These are phyloP conservation scores for Orbilia brochopaga DNA, from an alignment of 2,329 filamentous ascomycete genomes.

Conservation along the genomic window DNA sequence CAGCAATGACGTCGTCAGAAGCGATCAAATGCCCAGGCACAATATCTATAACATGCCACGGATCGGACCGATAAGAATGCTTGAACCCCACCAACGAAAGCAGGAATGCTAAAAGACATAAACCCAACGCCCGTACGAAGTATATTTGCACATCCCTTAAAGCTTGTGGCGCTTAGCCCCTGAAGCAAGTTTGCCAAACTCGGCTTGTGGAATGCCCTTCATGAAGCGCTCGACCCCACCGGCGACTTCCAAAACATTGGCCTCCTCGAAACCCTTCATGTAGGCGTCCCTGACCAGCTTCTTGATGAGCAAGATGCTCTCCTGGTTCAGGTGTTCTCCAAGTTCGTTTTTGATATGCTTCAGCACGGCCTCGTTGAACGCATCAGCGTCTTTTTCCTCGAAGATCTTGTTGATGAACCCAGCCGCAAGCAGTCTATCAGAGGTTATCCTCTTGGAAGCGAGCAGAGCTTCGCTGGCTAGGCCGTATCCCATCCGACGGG, in stretches of 20 bases:
- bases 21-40: not conserved
- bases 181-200: slow-evolving; percentile 82
- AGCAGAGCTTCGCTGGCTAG: slow-evolving; percentile 92
- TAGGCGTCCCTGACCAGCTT: slow-evolving; percentile 77
- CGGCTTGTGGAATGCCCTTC: slow-evolving; percentile 79
- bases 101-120: no score
- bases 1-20: not conserved
- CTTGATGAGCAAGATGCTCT: slow-evolving; percentile 84
- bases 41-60: not conserved
- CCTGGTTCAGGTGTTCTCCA: slow-evolving; percentile 77
- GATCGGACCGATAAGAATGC: no score
- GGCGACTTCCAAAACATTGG: slow-evolving; percentile 85
- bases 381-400: slow-evolving; percentile 67
- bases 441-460: slow-evolving; percentile 79
- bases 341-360: slow-evolving; percentile 80
- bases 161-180: slow-evolving; percentile 96
- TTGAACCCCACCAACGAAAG: no score
- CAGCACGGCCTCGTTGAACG: slow-evolving; percentile 75
- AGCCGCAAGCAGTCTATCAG: slow-evolving; percentile 73
- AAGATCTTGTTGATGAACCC: slow-evolving; percentile 91
- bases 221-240: slow-evolving; percentile 81
- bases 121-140: no score
- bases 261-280: slow-evolving; percentile 72
- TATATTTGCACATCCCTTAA: slow-evolving; percentile 58
- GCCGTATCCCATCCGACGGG: slow-evolving; percentile 76